Percentiles rank a stretch among this genome's conserved stretches.
These are phyloP conservation scores for Pseudonectria foliicola DNA, from an alignment of 2,329 filamentous ascomycete genomes.

Conservation along the genomic window DNA sequence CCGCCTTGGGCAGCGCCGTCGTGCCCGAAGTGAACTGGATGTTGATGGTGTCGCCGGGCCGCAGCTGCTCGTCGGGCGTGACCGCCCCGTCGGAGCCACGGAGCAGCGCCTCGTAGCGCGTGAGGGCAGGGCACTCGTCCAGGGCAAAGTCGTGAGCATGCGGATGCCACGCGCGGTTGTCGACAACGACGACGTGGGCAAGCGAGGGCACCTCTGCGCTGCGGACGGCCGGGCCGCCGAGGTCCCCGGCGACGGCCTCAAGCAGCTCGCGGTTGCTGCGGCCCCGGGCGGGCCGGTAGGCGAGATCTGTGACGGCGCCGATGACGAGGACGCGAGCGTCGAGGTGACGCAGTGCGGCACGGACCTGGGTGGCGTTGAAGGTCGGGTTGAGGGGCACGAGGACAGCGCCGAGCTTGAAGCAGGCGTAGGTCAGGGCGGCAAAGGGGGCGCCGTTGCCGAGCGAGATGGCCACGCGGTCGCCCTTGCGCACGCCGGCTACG, in stretches of 20 bases:
- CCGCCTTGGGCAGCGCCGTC: slow-evolving; percentile 83
- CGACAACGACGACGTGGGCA: slow-evolving; percentile 63
- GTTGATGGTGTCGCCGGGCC: slow-evolving; percentile 69
- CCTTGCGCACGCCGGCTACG: slow-evolving; percentile 64
- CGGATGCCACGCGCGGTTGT: slow-evolving; percentile 58
- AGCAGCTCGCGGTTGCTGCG: slow-evolving; percentile 47
- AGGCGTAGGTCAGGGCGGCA: slow-evolving; percentile 76
- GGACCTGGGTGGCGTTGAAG: slow-evolving; percentile 75
- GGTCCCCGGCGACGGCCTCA: slow-evolving; percentile 36
- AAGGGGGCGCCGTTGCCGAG: slow-evolving; percentile 82
- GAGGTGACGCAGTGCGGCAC: slow-evolving; percentile 71
- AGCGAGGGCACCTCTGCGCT: slow-evolving; percentile 58
- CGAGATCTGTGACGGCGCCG: slow-evolving; percentile 78
- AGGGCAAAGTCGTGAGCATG: slow-evolving; percentile 34
- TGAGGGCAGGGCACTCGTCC: slow-evolving; percentile 36
- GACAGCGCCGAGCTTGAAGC: slow-evolving; percentile 91
- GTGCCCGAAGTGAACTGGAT: slow-evolving; percentile 98
- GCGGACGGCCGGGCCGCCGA: slow-evolving; percentile 26
- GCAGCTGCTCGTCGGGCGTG: slow-evolving; percentile 38
- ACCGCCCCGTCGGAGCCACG: slow-evolving; percentile 27
- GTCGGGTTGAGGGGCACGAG: slow-evolving; percentile 89
- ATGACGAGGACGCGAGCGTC: slow-evolving; percentile 68
- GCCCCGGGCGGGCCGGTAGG: slow-evolving; percentile 52
- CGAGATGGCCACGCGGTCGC: slow-evolving; percentile 77
- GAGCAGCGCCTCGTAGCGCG: slow-evolving; percentile 37